A percentile compares a stretch with the other conserved stretches of the same genome.
phyloP scores from a whole-genome alignment of 179 eudicot genomes.

The Beta corolliflora region DNA sequence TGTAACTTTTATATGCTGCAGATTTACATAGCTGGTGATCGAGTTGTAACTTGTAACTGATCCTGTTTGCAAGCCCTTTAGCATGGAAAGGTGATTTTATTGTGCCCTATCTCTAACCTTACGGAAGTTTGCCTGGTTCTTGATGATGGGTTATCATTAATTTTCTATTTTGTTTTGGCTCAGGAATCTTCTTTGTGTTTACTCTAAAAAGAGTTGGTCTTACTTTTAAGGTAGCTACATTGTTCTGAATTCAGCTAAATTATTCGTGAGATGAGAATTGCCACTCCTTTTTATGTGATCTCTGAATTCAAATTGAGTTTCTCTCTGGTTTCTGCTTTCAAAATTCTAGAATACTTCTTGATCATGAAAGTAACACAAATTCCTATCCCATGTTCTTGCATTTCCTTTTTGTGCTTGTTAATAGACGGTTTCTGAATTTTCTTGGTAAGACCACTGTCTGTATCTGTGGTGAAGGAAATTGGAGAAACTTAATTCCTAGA shows the following conservation, averaged over 20 bases:
- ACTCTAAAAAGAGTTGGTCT: slow-evolving; percentile 95
- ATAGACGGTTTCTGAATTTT: not conserved
- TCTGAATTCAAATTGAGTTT: not conserved
- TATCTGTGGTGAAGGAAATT: not conserved
- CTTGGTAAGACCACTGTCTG: not conserved
- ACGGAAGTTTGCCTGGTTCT: slow-evolving; percentile 9
- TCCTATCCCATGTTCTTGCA: not conserved
- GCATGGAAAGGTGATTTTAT: slow-evolving; percentile 89
- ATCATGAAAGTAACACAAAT: not conserved
- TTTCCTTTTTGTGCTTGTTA: not conserved
- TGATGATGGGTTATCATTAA: slow-evolving; percentile 4
- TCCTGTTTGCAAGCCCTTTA: slow-evolving; percentile 99
- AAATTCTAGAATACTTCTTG: not conserved
- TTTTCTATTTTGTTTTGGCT: slow-evolving; percentile 19
- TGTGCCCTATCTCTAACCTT: not conserved
- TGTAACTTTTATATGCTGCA: slow-evolving; percentile 45
- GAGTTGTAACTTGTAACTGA: slow-evolving; percentile 93
- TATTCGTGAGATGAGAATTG: not conserved
- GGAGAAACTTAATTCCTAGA: not conserved
- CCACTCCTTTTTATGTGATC: not conserved
- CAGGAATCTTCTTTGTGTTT: slow-evolving; percentile 96
- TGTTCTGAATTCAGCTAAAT: slow-evolving; percentile 18
- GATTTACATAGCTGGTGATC: slow-evolving; percentile 94
- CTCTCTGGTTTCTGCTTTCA: not conserved
- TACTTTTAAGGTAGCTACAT: slow-evolving; percentile 74